Percentiles rank a stretch among this genome's conserved stretches.
phyloP scores from a whole-genome alignment of 495 filamentous ascomycete genomes.

The Rusavskia elegans region DNA sequence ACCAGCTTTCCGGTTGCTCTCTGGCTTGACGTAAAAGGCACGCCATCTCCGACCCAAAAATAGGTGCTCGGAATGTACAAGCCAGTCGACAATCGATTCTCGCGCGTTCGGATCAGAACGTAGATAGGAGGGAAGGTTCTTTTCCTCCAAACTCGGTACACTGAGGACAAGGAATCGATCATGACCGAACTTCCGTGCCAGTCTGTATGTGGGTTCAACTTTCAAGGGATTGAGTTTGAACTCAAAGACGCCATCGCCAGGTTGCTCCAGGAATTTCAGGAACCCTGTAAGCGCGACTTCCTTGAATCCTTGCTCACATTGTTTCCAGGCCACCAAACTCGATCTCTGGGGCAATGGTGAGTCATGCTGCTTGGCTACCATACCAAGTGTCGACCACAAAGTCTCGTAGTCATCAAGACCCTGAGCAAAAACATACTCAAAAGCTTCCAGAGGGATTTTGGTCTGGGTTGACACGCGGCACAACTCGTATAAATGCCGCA shows the following conservation, averaged over 20 bases:
- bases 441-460: slow-evolving; percentile 19
- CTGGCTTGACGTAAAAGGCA: slow-evolving; percentile 30
- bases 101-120: slow-evolving; percentile 16
- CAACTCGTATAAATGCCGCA: slow-evolving; percentile 31
- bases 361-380: slow-evolving; percentile 17
- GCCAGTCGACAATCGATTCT: slow-evolving; percentile 25
- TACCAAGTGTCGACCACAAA: slow-evolving; percentile 25
- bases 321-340: slow-evolving; percentile 25
- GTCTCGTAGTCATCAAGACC: slow-evolving; percentile 18
- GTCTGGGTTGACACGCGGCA: slow-evolving; percentile 24
- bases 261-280: slow-evolving; percentile 23
- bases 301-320: slow-evolving; percentile 24
- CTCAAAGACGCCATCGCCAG: slow-evolving; percentile 24
- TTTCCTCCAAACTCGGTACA: slow-evolving; percentile 19
- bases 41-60: slow-evolving; percentile 30
- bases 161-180: slow-evolving; percentile 30
- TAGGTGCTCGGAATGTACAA: slow-evolving; percentile 24
- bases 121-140: slow-evolving; percentile 23
- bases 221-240: slow-evolving; percentile 27
- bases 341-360: slow-evolving; percentile 24
- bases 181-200: slow-evolving; percentile 31
- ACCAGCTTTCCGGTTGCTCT: slow-evolving; percentile 20
- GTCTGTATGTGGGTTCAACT: slow-evolving; percentile 27
- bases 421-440: slow-evolving; percentile 12
- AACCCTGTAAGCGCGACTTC: slow-evolving; percentile 26